Conservation (phyloP, 2,329 filamentous ascomycete genomes). For the Gnomoniopsis sp. region DNA sequence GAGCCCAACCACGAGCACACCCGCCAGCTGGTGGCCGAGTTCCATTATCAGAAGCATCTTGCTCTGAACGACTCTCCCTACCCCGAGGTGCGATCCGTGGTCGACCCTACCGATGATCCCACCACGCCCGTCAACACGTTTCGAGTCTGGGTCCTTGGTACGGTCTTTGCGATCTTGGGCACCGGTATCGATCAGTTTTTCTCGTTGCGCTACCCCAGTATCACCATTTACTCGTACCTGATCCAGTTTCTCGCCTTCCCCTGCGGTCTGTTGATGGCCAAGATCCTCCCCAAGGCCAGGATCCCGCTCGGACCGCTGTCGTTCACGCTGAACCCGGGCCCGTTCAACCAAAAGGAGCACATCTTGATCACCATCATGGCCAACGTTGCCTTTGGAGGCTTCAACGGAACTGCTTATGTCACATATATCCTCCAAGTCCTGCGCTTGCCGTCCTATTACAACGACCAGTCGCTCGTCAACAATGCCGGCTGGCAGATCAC, state of each 20-base stretch:
- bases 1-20: constrained; percentile 10
- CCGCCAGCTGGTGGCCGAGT: constrained; percentile 6
- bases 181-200: constrained; percentile 57
- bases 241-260: constrained; percentile 56
- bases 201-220: constrained; percentile 52
- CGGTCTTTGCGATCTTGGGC: constrained; percentile 46
- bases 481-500: constrained; percentile 48
- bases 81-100: constrained; percentile 53
- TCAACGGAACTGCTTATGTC: constrained; percentile 8
- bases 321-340: constrained; percentile 52
- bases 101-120: constrained; percentile 53
- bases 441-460: constrained; percentile 40
- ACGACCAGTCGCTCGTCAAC: constrained; percentile 47
- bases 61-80: constrained; percentile 36
- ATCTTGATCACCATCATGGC: constrained; percentile 59
- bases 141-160: constrained; percentile 50
- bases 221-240: constrained; percentile 52
- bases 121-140: constrained; percentile 50
- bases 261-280: constrained; percentile 48
- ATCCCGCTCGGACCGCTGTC: constrained; percentile 45
- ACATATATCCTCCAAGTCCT: constrained; percentile 10
- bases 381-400: constrained; percentile 39
- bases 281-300: constrained; percentile 46
- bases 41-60: constrained; percentile 8
- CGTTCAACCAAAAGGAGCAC: constrained; percentile 59